Evolutionary conservation across 1,284 basidiomycete genomes (phyloP).

Genomic region (Vanrija pseudolonga): DNA sequence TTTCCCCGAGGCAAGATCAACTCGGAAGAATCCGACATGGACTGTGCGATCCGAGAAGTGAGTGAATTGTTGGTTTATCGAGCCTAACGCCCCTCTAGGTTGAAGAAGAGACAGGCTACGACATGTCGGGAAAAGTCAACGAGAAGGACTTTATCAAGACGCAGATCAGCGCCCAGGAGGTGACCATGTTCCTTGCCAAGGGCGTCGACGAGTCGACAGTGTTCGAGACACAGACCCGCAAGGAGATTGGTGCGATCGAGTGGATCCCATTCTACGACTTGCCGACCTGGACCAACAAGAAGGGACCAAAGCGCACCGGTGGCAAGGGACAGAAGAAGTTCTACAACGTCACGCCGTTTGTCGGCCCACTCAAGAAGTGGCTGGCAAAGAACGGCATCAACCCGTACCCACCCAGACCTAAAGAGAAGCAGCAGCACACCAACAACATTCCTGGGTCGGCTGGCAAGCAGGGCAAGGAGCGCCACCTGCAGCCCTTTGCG

Average conservation of each 20-base stretch:
- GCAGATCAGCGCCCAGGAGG: slow-evolving; percentile 80
- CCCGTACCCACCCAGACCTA: slow-evolving; percentile 14
- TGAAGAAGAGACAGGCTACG: slow-evolving; percentile 89
- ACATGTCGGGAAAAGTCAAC: slow-evolving; percentile 67
- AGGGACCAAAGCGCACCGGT: slow-evolving; percentile 50
- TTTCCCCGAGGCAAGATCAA: slow-evolving; percentile 99
- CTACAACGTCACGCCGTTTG: slow-evolving; percentile 94
- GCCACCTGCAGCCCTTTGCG: slow-evolving; percentile 36
- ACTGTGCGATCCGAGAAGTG: slow-evolving; percentile 88
- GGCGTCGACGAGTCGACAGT: slow-evolving; percentile 83
- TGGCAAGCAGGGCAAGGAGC: slow-evolving; percentile 1
- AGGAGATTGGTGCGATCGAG: slow-evolving; percentile 98
- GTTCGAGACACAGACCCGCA: slow-evolving; percentile 91
- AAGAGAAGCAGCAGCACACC: neutral
- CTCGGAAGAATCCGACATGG: slow-evolving; percentile 74
- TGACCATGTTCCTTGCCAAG: slow-evolving; percentile 87
- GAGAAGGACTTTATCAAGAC: slow-evolving; percentile 74
- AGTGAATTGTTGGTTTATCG: slow-evolving; percentile 13
- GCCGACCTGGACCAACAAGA: slow-evolving; percentile 87
- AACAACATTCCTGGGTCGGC: neutral
- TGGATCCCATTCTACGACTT: slow-evolving; percentile 91
- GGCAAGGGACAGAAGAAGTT: slow-evolving; percentile 63
- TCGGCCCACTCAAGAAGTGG: slow-evolving; percentile 56
- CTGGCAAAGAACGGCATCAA: slow-evolving; percentile 30
- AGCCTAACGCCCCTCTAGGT: slow-evolving; percentile 58